phyloP scores from a whole-genome alignment of 2,329 filamentous ascomycete species.

The Paraphaeosphaeria sporulosa region DNA sequence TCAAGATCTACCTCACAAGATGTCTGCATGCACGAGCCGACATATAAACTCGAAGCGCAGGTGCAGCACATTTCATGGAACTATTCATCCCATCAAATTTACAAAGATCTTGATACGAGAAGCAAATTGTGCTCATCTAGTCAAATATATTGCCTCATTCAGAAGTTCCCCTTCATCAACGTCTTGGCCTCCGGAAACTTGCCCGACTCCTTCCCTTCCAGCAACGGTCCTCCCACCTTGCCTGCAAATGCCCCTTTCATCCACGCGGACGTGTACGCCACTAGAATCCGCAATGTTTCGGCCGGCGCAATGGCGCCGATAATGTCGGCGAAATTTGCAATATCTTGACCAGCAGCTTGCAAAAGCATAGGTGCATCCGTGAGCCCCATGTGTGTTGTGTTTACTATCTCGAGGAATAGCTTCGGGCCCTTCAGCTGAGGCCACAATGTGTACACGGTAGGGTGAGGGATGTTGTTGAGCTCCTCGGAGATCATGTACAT shows the following conservation, averaged over 20 bases:
- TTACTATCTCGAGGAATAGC: constrained; percentile 30
- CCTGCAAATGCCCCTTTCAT: constrained; percentile 26
- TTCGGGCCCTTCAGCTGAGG: constrained; percentile 31
- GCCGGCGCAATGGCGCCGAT: constrained; percentile 24
- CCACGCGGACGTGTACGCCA: constrained; percentile 26
- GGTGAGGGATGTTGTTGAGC: constrained; percentile 14
- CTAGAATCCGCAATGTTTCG: constrained; percentile 18
- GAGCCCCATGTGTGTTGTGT: constrained; percentile 27
- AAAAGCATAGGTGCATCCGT: constrained; percentile 25
- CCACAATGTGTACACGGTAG: constrained; percentile 23
- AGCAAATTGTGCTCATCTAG: background rate
- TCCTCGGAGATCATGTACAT: constrained; percentile 26
- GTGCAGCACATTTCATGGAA: background rate
- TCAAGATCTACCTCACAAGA: background rate
- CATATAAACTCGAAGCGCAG: background rate
- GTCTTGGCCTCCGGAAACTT: constrained; percentile 28
- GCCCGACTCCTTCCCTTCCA: constrained; percentile 24
- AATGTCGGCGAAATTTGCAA: constrained; percentile 16
- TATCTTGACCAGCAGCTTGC: constrained; percentile 26
- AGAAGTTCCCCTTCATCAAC: constrained; percentile 23
- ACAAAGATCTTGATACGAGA: too few species aligned
- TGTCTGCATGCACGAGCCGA: background rate
- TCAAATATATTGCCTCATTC: background rate
- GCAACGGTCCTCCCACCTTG: constrained; percentile 24
- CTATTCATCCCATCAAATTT: background rate